Conservation (phyloP, 768 basidiomycete species). For the Lactarius vividus region DNA sequence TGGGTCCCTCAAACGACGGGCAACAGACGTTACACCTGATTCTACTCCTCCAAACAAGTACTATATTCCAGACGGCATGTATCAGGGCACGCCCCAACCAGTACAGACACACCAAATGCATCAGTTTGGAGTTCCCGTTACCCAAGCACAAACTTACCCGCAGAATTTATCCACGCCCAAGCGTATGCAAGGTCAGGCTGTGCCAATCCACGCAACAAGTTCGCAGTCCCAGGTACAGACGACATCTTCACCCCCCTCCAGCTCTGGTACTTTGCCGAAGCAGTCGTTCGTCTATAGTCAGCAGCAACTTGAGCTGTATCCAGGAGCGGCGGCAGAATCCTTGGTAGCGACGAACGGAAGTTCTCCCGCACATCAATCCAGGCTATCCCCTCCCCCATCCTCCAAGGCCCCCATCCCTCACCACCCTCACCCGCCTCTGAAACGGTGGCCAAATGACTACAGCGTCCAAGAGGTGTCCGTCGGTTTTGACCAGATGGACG, state of each 20-base stretch:
- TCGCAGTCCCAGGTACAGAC: constrained; percentile 12
- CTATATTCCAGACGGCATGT: constrained; percentile 21
- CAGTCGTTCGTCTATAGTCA: constrained; percentile 16
- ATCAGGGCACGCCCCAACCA: constrained; percentile 17
- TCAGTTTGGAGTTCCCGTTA: constrained; percentile 22
- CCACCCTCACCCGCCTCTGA: constrained; percentile 61
- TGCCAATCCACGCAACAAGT: constrained; percentile 15
- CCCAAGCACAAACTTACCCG: constrained; percentile 24
- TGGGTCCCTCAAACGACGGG: constrained; percentile 23
- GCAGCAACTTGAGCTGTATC: constrained; percentile 14
- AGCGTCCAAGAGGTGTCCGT: constrained; percentile 61
- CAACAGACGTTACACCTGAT: constrained; percentile 23
- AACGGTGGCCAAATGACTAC: constrained; percentile 77
- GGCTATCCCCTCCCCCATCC: constrained; percentile 23
- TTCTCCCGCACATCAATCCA: constrained; percentile 29
- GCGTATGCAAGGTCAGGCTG: constrained; percentile 21
- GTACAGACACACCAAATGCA: constrained; percentile 12
- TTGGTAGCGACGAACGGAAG: constrained; percentile 23
- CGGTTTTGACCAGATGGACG: constrained; percentile 55
- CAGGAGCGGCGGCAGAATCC: constrained; percentile 12
- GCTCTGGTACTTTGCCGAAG: constrained; percentile 8
- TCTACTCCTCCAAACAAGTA: constrained; percentile 27
- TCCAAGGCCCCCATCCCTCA: constrained; percentile 37
- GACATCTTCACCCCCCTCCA: constrained; percentile 14
- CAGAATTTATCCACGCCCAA: constrained; percentile 27